Percentiles rank a stretch among this genome's conserved stretches.
Evolutionary conservation across 2,329 filamentous ascomycete species (phyloP).

Genomic region (Bipolaris gigantea): DNA sequence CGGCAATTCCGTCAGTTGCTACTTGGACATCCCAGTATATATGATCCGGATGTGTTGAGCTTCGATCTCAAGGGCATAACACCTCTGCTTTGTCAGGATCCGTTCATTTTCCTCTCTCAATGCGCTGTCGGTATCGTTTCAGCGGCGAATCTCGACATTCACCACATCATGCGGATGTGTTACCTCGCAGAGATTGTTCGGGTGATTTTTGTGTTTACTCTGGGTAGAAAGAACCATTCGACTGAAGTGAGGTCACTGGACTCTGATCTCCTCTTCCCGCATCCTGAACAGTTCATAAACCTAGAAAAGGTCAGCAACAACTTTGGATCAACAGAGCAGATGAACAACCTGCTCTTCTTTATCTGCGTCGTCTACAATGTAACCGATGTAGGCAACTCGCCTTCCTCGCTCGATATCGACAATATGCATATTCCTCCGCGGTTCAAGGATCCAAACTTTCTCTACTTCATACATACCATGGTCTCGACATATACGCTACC

Average conservation of each 20-base stretch:
- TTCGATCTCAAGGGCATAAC: slow-evolving; percentile 49
- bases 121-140: slow-evolving; percentile 71
- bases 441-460: slow-evolving; percentile 37
- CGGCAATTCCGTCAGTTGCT: slow-evolving; percentile 78
- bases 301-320: slow-evolving; percentile 27
- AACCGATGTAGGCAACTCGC: slow-evolving; percentile 27
- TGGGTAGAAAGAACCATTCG: slow-evolving; percentile 12
- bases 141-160: slow-evolving; percentile 70
- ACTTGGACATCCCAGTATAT: slow-evolving; percentile 54
- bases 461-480: slow-evolving; percentile 44
- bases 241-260: slow-evolving; percentile 3
- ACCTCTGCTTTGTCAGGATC: slow-evolving; percentile 68
- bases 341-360: slow-evolving; percentile 37
- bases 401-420: slow-evolving; percentile 28
- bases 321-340: slow-evolving; percentile 29
- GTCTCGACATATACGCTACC: slow-evolving; percentile 82
- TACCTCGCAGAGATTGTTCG: slow-evolving; percentile 91
- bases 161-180: slow-evolving; percentile 79
- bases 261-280: slow-evolving; percentile 9
- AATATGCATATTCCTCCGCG: slow-evolving; percentile 26
- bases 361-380: slow-evolving; percentile 38
- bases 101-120: slow-evolving; percentile 81
- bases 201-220: slow-evolving; percentile 62
- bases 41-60: slow-evolving; percentile 38
- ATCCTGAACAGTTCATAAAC: slow-evolving; percentile 32